phyloP scores from a whole-genome alignment of 495 filamentous ascomycete genomes.

The Cairneyella variabilis region DNA sequence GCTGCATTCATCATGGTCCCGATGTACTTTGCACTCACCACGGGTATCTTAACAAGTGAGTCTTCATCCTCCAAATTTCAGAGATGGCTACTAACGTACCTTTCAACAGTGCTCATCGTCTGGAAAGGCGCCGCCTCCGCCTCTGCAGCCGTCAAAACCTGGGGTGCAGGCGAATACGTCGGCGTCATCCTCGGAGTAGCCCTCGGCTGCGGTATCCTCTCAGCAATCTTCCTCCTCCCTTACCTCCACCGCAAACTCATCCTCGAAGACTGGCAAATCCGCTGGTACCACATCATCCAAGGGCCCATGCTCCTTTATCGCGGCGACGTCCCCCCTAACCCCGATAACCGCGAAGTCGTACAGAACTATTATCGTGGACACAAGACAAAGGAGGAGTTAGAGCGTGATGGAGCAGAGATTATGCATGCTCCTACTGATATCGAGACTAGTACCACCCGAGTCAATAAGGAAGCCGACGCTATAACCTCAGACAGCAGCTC shows the following conservation, averaged over 20 bases:
- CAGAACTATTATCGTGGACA: no score
- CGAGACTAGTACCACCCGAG: no score
- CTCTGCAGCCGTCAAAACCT: conserved; percentile 50
- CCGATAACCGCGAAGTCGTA: no score
- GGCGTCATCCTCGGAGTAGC: conserved; percentile 25
- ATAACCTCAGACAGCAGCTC: no score
- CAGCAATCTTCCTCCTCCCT: conserved; percentile 58
- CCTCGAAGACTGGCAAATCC: conserved; percentile 51
- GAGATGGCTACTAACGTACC: no score
- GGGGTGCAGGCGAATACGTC: conserved; percentile 38
- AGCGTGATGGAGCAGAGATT: no score
- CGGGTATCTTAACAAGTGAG: no score
- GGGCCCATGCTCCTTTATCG: conserved; percentile 56
- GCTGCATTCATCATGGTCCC: conserved; percentile 55
- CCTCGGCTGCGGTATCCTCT: conserved; percentile 46
- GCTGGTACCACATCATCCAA: conserved; percentile 51
- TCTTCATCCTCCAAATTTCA: no score
- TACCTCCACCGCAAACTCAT: conserved; percentile 58
- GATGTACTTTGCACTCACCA: conserved; percentile 60
- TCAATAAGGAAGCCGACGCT: no score
- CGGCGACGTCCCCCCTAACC: conserved; percentile 26
- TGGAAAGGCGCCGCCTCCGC: conserved; percentile 52
- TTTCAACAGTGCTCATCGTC: conserved; percentile 51
- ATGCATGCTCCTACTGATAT: no score
- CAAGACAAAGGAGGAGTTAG: conserved; percentile 11